These are phyloP conservation scores for Botrytis porri DNA, from an alignment of 2,329 filamentous ascomycete genomes.

Conservation along the genomic window DNA sequence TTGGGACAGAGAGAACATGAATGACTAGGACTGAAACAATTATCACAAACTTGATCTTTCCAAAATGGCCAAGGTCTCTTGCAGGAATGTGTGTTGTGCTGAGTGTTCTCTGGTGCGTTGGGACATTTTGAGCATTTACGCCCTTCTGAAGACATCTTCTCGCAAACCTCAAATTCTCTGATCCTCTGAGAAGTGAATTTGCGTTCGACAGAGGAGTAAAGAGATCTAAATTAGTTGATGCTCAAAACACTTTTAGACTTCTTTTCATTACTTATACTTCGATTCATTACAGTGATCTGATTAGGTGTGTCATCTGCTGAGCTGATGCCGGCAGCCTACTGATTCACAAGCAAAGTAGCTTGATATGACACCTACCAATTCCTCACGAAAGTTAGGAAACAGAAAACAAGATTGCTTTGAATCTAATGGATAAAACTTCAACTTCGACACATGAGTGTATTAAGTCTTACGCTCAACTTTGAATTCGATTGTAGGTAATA, in stretches of 20 bases:
- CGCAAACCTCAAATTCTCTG: neutral
- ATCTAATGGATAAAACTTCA: no score
- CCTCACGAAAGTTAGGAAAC: no score
- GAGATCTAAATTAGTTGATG: no score
- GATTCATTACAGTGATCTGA: fast-evolving
- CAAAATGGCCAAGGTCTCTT: neutral
- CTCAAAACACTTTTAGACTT: neutral
- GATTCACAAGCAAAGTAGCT: neutral
- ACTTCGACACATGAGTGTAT: no score
- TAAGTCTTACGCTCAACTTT: no score
- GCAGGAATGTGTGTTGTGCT: neutral
- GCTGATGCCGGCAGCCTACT: neutral
- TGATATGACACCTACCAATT: no score
- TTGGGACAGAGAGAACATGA: neutral
- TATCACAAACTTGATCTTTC: neutral
- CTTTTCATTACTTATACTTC: neutral
- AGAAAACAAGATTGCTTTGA: neutral
- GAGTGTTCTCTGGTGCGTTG: neutral
- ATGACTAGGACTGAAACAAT: neutral
- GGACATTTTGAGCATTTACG: neutral
- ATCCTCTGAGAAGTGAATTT: neutral
- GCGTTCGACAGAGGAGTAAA: no score
- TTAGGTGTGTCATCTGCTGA: neutral
- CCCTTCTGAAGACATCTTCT: neutral
- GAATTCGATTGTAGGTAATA: no score